Evolutionary conservation across 495 filamentous ascomycete genomes (phyloP), one percentile per base, ranked within the genome.

Genomic region (Hypoxylon lienhwacheense): DNA sequence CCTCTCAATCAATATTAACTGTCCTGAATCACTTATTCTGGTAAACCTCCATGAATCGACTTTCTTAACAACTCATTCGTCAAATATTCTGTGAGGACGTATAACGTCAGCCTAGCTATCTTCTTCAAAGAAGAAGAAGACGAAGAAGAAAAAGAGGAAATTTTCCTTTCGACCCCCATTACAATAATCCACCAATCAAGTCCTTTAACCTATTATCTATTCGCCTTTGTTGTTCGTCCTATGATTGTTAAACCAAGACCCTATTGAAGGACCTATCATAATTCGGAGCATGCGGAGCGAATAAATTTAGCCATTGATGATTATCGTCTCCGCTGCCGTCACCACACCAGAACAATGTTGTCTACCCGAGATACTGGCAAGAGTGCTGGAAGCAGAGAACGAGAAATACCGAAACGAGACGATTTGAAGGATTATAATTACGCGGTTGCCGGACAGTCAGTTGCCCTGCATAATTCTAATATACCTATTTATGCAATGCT

Each of bases 401-500:
- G 50, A 22, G 55, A 58, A 41, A 56, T 81, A 22, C 79, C 79
- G 4, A 73, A 66, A n/a, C 69, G 66, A 31, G 64, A 73, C 45
- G 73, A 87, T 69, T 74, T 90, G 34, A 75, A 86, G 35, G 80
- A 83, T 6, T 95, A 87, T 66, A 84, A 87, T 63, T 80, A 90
- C 71, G 89, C 85, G 40, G 91, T 91, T 41, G 93, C 93, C 46
- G 93, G 93, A 74, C 93, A 98, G 91, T 97, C 79, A 81, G 91
- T 86, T 39, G 31, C 53, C 42, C 55, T 34, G 24, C n/a, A 7
- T 25, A 3, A 10, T 45, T n/a, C 47, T 29, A 41, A 10, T 36
- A 15, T 28, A 35, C 15, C 21, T 31, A 42, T 34, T 37, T 15
- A 15, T 47, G 16, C 32, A 19, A 15, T 36, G 24, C 58, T 59